These are phyloP conservation scores for Aspergillus pseudonomiae DNA, from an alignment of 2,329 filamentous ascomycete species.

Conservation along the genomic window DNA sequence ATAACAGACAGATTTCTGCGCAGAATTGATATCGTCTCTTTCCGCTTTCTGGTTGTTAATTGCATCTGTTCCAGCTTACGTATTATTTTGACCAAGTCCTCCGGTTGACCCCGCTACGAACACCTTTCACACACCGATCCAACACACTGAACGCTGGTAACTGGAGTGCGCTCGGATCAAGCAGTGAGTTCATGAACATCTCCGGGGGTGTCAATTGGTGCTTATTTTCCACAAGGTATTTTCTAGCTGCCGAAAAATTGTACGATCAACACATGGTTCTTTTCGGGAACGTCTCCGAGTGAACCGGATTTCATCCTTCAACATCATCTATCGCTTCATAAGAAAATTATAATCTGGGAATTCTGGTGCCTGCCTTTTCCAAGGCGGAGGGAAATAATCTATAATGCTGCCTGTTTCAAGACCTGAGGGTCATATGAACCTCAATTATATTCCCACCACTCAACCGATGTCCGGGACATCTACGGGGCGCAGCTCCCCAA, in stretches of 20 bases:
- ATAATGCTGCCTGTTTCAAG: slow-evolving; percentile 87
- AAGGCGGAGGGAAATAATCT: slow-evolving; percentile 61
- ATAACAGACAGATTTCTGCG: slow-evolving; percentile 14
- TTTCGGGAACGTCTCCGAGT: slow-evolving; percentile 22
- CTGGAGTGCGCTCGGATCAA: slow-evolving; percentile 9
- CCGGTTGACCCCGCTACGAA: slow-evolving; percentile 23
- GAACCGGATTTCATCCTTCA: slow-evolving; percentile 20
- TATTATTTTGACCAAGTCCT: slow-evolving; percentile 19
- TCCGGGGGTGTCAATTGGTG: neutral
- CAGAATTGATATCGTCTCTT: slow-evolving; percentile 16
- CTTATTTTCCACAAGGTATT: neutral
- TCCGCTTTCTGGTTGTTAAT: slow-evolving; percentile 9
- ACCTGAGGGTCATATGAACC: slow-evolving; percentile 79
- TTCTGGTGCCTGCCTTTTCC: slow-evolving; percentile 17
- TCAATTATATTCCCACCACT: slow-evolving; percentile 74
- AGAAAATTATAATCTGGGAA: slow-evolving; percentile 15
- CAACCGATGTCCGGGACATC: slow-evolving; percentile 78
- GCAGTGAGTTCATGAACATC: neutral
- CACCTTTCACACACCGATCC: slow-evolving; percentile 14
- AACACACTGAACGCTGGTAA: slow-evolving; percentile 13
- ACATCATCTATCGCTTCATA: slow-evolving; percentile 7
- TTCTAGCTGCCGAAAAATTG: neutral
- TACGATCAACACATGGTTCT: slow-evolving; percentile 27
- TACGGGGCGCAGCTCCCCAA: slow-evolving; percentile 77
- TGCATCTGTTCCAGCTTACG: slow-evolving; percentile 24